Evolutionary conservation across 176 grass and related monocot species (phyloP).

Genomic region (Cocos nucifera): DNA sequence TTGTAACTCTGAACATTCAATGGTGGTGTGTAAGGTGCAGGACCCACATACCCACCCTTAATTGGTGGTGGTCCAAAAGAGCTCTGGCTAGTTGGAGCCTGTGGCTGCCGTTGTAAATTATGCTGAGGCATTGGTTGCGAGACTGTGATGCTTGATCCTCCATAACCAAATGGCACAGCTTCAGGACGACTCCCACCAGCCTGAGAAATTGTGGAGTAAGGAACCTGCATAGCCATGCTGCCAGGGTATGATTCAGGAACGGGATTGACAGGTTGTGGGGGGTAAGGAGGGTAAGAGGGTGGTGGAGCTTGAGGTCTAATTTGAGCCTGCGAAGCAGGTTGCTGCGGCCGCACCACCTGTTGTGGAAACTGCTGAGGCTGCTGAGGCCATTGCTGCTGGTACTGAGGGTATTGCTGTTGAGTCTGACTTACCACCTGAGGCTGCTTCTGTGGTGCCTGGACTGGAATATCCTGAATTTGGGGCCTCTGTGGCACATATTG

Average conservation of each 20-base stretch:
- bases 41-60: slow-evolving; percentile 35
- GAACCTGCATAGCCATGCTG: slow-evolving; percentile 46
- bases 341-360: slow-evolving; percentile 11
- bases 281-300: slow-evolving; percentile 53
- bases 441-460: slow-evolving; percentile 11
- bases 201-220: slow-evolving; percentile 51
- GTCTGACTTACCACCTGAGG: slow-evolving; percentile 6
- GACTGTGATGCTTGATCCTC: slow-evolving; percentile 32
- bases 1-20: slow-evolving; percentile 36
- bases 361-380: slow-evolving; percentile 14
- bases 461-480: slow-evolving; percentile 22
- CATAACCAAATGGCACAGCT: slow-evolving; percentile 44
- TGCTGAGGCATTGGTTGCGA: slow-evolving; percentile 34
- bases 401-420: slow-evolving; percentile 33
- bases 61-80: slow-evolving; percentile 44
- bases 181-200: slow-evolving; percentile 46
- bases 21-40: slow-evolving; percentile 42
- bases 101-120: slow-evolving; percentile 29
- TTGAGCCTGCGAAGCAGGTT: slow-evolving; percentile 24
- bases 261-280: slow-evolving; percentile 45
- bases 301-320: slow-evolving; percentile 45
- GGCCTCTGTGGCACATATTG: slow-evolving; percentile 32
- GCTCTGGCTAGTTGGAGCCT: slow-evolving; percentile 23
- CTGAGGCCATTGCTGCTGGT: slow-evolving; percentile 20
- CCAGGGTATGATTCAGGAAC: slow-evolving; percentile 34